phyloP scores from a whole-genome alignment of 2,329 filamentous ascomycete genomes.

The Penicillium nordicum region DNA sequence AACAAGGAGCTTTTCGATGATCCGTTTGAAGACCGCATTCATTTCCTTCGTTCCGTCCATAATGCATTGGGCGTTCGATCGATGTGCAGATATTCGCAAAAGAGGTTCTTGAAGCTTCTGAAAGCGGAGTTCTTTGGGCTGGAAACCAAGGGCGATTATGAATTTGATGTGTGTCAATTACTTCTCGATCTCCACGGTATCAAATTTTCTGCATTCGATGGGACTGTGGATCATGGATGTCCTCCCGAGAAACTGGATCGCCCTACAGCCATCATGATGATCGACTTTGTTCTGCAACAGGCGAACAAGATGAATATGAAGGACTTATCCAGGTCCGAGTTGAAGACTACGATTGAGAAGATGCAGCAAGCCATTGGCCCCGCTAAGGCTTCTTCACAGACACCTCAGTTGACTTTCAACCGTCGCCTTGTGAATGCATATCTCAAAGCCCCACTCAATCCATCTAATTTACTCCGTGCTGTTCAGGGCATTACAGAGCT shows the following conservation, averaged over 20 bases:
- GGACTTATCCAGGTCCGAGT: slow-evolving; percentile 84
- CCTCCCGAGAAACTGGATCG: slow-evolving; percentile 73
- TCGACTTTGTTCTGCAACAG: slow-evolving; percentile 78
- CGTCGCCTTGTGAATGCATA: slow-evolving; percentile 76
- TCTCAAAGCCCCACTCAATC: slow-evolving; percentile 79
- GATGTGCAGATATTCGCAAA: slow-evolving; percentile 80
- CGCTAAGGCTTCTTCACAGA: slow-evolving; percentile 71
- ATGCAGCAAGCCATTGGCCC: slow-evolving; percentile 81
- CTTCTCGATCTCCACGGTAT: slow-evolving; percentile 79
- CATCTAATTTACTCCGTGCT: slow-evolving; percentile 73
- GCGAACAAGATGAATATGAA: slow-evolving; percentile 83
- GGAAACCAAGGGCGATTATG: slow-evolving; percentile 73
- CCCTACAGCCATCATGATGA: slow-evolving; percentile 72
- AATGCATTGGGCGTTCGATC: slow-evolving; percentile 78
- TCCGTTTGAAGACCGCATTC: slow-evolving; percentile 69
- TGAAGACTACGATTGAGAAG: slow-evolving; percentile 86
- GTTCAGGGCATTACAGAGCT: slow-evolving; percentile 73
- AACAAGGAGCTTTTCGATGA: slow-evolving; percentile 61
- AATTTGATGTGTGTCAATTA: slow-evolving; percentile 81
- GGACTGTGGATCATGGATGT: slow-evolving; percentile 76
- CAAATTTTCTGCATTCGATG: slow-evolving; percentile 67
- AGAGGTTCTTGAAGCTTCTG: slow-evolving; percentile 84
- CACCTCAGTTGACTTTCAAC: slow-evolving; percentile 81
- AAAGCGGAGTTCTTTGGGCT: slow-evolving; percentile 78
- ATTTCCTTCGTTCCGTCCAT: slow-evolving; percentile 77